These are phyloP conservation scores for Phaeosphaeriaceae sp. DNA, from an alignment of 2,329 filamentous ascomycete genomes.

Conservation along the genomic window DNA sequence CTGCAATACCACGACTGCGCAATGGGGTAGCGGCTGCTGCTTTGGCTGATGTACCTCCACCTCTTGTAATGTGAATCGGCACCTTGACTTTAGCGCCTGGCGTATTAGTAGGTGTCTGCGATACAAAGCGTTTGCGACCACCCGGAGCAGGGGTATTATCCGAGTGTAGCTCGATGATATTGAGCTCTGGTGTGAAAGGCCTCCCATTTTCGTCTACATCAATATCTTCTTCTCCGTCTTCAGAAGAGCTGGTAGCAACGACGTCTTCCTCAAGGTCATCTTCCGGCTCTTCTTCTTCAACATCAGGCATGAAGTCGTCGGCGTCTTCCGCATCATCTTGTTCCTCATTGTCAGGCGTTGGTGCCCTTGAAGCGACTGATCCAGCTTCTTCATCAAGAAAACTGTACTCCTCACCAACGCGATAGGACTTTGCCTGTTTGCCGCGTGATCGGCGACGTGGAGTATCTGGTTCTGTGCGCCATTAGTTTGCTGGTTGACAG, in stretches of 20 bases:
- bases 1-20: constrained; percentile 36
- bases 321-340: constrained; percentile 31
- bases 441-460: constrained; percentile 30
- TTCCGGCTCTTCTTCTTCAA: constrained; percentile 31
- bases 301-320: constrained; percentile 35
- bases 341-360: constrained; percentile 13
- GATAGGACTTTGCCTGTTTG: constrained; percentile 25
- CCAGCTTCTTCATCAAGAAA: constrained; percentile 28
- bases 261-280: constrained; percentile 32
- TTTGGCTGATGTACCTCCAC: constrained; percentile 2
- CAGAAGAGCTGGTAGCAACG: constrained; percentile 37
- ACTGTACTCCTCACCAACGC: constrained; percentile 28
- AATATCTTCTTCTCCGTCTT: constrained; percentile 14
- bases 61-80: constrained; percentile 2
- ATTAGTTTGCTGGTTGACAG: neutral
- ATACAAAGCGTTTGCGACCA: constrained; percentile 6
- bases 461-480: constrained; percentile 13
- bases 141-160: constrained; percentile 8
- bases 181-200: constrained; percentile 10
- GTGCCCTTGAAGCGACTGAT: constrained; percentile 12
- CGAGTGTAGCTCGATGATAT: constrained; percentile 18
- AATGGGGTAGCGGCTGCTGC: constrained; percentile 8
- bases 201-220: neutral
- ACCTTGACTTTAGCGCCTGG: neutral
- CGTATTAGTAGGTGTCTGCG: neutral